phyloP scores from a whole-genome alignment of 1,284 basidiomycete species.

The Amylostereum chailletii region DNA sequence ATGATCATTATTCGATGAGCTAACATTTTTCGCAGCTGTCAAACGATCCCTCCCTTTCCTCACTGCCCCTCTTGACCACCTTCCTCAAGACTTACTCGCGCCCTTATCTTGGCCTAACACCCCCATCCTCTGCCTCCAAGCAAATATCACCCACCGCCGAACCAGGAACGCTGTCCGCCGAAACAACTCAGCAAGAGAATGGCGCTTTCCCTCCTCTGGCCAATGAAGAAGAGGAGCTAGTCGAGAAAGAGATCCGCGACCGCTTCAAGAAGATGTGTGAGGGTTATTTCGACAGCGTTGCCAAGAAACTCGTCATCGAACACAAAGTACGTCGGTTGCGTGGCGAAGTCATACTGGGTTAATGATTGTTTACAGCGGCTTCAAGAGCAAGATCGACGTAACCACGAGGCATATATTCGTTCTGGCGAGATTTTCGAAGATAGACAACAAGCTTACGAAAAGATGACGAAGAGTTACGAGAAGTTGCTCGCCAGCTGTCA shows the following conservation, averaged over 20 bases:
- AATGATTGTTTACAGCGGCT: slow-evolving; percentile 50
- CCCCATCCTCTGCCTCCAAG: slow-evolving; percentile 38
- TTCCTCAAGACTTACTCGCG: slow-evolving; percentile 82
- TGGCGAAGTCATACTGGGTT: background rate
- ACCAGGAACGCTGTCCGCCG: slow-evolving; percentile 42
- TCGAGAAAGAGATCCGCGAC: slow-evolving; percentile 78
- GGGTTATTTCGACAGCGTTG: slow-evolving; percentile 87
- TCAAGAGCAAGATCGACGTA: slow-evolving; percentile 92
- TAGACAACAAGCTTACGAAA: slow-evolving; percentile 96
- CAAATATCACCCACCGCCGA: slow-evolving; percentile 48
- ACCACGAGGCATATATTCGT: slow-evolving; percentile 97
- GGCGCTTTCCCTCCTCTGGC: slow-evolving; percentile 32
- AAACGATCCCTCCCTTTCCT: slow-evolving; percentile 79
- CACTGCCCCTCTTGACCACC: slow-evolving; percentile 74
- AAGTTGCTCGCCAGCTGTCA: slow-evolving; percentile 82
- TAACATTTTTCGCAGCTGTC: slow-evolving; percentile 50
- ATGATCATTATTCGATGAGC: slow-evolving; percentile 1
- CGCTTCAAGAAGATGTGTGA: slow-evolving; percentile 91
- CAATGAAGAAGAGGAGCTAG: slow-evolving; percentile 61
- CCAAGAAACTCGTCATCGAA: slow-evolving; percentile 86
- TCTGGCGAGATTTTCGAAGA: slow-evolving; percentile 99
- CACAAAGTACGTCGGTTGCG: slow-evolving; percentile 61
- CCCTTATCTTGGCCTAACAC: slow-evolving; percentile 68
- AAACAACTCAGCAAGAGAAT: slow-evolving; percentile 28
- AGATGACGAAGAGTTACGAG: slow-evolving; percentile 94